phyloP scores from a whole-genome alignment of 768 basidiomycete genomes.

The Hypholoma fasciculare region DNA sequence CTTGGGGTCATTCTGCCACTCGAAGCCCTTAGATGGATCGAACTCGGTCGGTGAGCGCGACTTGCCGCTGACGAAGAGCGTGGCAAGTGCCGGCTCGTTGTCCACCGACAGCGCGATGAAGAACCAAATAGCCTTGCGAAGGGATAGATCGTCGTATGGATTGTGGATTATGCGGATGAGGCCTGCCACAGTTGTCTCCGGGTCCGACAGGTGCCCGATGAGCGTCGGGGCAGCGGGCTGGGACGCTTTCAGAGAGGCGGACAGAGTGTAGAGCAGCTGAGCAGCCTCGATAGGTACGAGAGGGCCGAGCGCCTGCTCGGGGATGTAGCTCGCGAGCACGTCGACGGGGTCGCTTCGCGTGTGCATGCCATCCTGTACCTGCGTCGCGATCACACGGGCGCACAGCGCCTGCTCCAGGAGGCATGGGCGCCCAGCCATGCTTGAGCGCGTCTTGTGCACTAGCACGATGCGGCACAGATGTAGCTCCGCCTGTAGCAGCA shows the following conservation, averaged over 20 bases:
- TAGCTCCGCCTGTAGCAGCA: constrained; percentile 68
- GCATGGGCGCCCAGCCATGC: constrained; percentile 46
- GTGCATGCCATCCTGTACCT: constrained; percentile 42
- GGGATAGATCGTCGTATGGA: constrained; percentile 73
- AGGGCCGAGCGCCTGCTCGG: constrained; percentile 60
- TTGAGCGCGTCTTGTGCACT: constrained; percentile 57
- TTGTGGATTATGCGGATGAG: constrained; percentile 75
- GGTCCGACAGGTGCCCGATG: constrained; percentile 74
- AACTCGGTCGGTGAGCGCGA: constrained; percentile 49
- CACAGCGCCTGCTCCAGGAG: constrained; percentile 80
- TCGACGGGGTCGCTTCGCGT: constrained; percentile 72
- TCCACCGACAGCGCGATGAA: constrained; percentile 81
- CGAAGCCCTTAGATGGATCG: background rate
- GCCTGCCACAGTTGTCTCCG: constrained; percentile 66
- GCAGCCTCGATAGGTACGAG: constrained; percentile 67
- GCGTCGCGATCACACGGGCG: constrained; percentile 54
- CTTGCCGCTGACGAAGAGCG: constrained; percentile 75
- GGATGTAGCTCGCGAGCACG: constrained; percentile 67
- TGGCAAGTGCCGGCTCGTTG: constrained; percentile 83
- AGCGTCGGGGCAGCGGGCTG: constrained; percentile 71
- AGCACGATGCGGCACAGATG: constrained; percentile 62
- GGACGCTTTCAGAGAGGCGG: constrained; percentile 59
- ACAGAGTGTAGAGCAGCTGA: constrained; percentile 65
- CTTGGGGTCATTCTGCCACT: constrained; percentile 34
- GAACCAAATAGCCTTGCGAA: constrained; percentile 80